These are phyloP conservation scores for Lanmaoa rubissima DNA, from an alignment of 768 basidiomycete genomes.

Conservation along the genomic window DNA sequence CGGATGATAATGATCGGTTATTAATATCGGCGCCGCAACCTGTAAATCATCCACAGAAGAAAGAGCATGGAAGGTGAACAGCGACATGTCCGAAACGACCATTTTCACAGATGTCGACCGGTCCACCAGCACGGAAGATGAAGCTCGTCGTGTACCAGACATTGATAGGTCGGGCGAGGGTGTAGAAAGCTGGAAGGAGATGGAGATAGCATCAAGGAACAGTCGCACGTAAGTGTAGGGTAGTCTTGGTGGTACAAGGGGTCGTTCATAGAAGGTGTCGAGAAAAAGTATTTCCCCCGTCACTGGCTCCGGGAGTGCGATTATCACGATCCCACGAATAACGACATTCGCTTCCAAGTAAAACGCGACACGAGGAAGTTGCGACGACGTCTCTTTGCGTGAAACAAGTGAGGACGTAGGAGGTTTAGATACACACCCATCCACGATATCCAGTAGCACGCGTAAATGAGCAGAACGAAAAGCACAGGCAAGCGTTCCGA, in stretches of 20 bases:
- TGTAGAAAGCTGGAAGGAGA: constrained; percentile 16
- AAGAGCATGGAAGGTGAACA: constrained; percentile 47
- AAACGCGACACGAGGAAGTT: constrained; percentile 23
- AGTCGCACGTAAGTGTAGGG: constrained; percentile 53
- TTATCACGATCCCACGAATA: constrained; percentile 46
- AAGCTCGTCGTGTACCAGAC: not conserved
- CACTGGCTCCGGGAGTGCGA: constrained; percentile 41
- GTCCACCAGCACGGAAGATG: not conserved
- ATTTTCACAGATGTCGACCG: constrained; percentile 16
- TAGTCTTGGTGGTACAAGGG: constrained; percentile 55
- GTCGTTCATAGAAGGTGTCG: constrained; percentile 51
- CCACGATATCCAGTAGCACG: constrained; percentile 42
- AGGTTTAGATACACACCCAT: constrained; percentile 31
- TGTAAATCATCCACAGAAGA: constrained; percentile 20
- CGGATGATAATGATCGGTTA: constrained; percentile 75
- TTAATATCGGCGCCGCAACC: constrained; percentile 61
- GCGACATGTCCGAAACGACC: constrained; percentile 48
- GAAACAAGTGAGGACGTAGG: constrained; percentile 15
- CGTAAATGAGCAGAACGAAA: constrained; percentile 57
- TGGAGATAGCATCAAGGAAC: constrained; percentile 40
- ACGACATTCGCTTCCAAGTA: constrained; percentile 34
- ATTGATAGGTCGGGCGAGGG: constrained; percentile 1
- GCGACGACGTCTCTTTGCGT: constrained; percentile 11
- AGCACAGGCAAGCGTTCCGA: constrained; percentile 55
- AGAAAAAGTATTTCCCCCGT: constrained; percentile 15